A percentile compares a stretch with the other conserved stretches of the same genome.
Evolutionary conservation across 768 basidiomycete genomes (phyloP).

Genomic region (Nevesoporus exiguus): DNA sequence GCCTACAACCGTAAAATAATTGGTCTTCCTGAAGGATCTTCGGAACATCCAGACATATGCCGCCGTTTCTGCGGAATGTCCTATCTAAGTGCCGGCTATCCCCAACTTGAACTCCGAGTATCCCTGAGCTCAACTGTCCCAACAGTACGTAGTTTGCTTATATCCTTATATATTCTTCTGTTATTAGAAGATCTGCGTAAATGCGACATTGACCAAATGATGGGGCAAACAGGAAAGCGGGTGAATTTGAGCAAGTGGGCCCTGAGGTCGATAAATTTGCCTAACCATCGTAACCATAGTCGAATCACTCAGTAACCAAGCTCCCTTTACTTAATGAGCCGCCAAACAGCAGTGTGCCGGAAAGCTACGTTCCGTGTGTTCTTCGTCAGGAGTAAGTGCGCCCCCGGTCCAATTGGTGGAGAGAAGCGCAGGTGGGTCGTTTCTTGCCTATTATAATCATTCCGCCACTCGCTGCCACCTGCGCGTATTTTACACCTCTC

Average conservation of each 20-base stretch:
- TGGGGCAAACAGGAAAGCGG: neutral
- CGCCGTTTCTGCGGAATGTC: neutral
- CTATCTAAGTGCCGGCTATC: neutral
- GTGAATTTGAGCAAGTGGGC: neutral
- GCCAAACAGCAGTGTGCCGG: constrained; percentile 53
- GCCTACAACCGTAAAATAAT: neutral
- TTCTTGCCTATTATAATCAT: constrained; percentile 64
- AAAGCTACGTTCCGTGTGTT: constrained; percentile 70
- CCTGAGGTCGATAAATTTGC: neutral
- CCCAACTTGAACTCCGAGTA: no score
- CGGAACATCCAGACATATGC: neutral
- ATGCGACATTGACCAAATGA: neutral
- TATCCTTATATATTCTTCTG: neutral
- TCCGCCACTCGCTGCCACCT: constrained; percentile 67
- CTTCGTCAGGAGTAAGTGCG: constrained; percentile 57
- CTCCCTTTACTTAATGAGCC: neutral
- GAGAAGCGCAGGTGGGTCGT: constrained; percentile 69
- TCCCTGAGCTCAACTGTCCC: neutral
- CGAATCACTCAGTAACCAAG: neutral
- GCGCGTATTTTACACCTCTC: constrained; percentile 37
- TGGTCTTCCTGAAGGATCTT: neutral
- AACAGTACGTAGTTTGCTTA: neutral
- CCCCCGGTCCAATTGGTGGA: constrained; percentile 53
- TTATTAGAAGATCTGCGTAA: neutral
- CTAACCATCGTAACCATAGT: neutral